Conservation (phyloP, 805 yeast species). For the Komagataella kurtzmanii region DNA sequence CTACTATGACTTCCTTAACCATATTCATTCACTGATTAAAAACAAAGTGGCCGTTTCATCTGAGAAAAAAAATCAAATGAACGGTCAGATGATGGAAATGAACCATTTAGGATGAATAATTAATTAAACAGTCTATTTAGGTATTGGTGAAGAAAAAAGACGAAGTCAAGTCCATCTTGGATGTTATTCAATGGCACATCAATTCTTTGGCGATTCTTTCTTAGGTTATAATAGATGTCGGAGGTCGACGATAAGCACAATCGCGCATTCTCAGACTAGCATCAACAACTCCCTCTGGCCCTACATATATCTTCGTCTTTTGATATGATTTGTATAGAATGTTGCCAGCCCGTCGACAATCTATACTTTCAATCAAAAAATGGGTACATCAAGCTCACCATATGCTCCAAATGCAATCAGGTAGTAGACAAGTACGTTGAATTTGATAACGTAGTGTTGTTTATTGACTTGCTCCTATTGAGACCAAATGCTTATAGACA, state of each 20-base stretch:
- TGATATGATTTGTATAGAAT: conserved; percentile 80
- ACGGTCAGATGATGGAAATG: conserved; percentile 5
- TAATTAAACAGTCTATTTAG: no score
- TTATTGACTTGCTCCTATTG: conserved; percentile 70
- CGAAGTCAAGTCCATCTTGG: no score
- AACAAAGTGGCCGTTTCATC: conserved; percentile 23
- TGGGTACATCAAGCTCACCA: conserved; percentile 66
- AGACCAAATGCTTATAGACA: conserved; percentile 87
- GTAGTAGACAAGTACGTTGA: conserved; percentile 89
- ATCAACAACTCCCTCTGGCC: neutral
- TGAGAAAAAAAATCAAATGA: conserved; percentile 1
- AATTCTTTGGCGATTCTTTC: no score
- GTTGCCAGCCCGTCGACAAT: conserved; percentile 50
- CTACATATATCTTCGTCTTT: neutral
- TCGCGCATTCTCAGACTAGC: neutral
- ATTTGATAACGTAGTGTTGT: conserved; percentile 70
- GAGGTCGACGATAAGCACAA: neutral
- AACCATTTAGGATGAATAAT: conserved; percentile 5
- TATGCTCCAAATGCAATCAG: conserved; percentile 56
- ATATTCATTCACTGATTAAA: conserved; percentile 51
- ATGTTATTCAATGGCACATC: neutral
- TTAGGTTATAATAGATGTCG: neutral
- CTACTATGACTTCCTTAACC: conserved; percentile 53
- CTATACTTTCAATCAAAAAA: conserved; percentile 64
- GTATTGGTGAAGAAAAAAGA: no score